Percentiles rank a stretch among this genome's conserved stretches.
phyloP scores from a whole-genome alignment of 2,329 filamentous ascomycete species.

The Ophiostoma tasmaniense region DNA sequence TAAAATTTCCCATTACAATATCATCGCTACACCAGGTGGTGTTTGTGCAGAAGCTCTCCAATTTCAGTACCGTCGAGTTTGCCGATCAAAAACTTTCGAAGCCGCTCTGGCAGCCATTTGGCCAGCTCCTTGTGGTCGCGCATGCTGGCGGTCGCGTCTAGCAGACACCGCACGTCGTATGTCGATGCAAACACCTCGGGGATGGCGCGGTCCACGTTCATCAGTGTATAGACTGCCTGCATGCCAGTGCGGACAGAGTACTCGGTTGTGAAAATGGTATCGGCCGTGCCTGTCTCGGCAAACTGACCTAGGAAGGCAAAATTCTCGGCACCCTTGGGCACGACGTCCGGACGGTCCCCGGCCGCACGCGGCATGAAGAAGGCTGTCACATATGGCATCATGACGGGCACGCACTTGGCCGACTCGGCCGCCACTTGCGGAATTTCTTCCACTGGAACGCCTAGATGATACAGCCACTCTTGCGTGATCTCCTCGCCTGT shows the following conservation, averaged over 20 bases:
- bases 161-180: slow-evolving; percentile 24
- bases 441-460: slow-evolving; percentile 26
- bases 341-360: slow-evolving; percentile 32
- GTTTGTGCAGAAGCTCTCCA: slow-evolving; percentile 20
- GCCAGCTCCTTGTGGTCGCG: slow-evolving; percentile 22
- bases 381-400: slow-evolving; percentile 34
- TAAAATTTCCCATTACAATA: not conserved
- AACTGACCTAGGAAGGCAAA: slow-evolving; percentile 35
- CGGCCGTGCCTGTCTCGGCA: slow-evolving; percentile 31
- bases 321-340: slow-evolving; percentile 31
- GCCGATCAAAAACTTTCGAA: slow-evolving; percentile 18
- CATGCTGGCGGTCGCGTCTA: slow-evolving; percentile 21
- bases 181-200: slow-evolving; percentile 26
- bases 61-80: slow-evolving; percentile 19
- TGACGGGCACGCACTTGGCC: slow-evolving; percentile 30
- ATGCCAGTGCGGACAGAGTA: slow-evolving; percentile 31
- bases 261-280: slow-evolving; percentile 33
- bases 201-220: slow-evolving; percentile 25
- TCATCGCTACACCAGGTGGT: slow-evolving; percentile 15
- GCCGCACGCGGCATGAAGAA: slow-evolving; percentile 29
- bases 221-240: slow-evolving; percentile 28
- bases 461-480: slow-evolving; percentile 32
- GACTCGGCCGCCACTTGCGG: slow-evolving; percentile 23
- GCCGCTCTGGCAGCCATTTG: slow-evolving; percentile 19
- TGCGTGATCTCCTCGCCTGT: slow-evolving; percentile 33